phyloP scores from a whole-genome alignment of 2,329 filamentous ascomycete genomes.

The Arthrobotrys conoides region DNA sequence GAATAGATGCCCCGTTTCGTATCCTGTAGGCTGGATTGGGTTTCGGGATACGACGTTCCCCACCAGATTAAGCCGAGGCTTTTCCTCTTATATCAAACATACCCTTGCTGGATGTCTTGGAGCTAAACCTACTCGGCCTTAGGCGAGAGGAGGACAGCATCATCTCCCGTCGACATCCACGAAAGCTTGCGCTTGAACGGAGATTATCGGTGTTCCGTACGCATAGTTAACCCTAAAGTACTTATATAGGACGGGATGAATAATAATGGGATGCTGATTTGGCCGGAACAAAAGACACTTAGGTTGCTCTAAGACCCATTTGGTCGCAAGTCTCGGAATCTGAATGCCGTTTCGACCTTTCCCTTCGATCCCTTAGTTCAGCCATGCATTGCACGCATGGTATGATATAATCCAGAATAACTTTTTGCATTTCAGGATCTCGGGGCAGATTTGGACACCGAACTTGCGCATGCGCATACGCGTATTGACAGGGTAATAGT shows the following conservation, averaged over 20 bases:
- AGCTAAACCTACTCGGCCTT: neutral
- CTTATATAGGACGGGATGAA: neutral
- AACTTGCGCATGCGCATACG: conserved; percentile 29
- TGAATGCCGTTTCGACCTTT: neutral
- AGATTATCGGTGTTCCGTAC: neutral
- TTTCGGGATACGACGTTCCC: conserved; percentile 39
- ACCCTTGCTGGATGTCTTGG: neutral
- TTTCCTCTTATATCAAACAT: conserved; percentile 22
- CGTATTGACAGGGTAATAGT: neutral
- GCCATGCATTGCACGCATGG: neutral
- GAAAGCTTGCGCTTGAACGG: neutral
- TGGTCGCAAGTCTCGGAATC: conserved; percentile 7
- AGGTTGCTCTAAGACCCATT: neutral
- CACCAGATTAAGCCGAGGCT: conserved; percentile 20
- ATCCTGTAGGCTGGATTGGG: conserved; percentile 40
- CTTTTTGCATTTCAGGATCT: conserved; percentile 6
- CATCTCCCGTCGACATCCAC: conserved; percentile 6
- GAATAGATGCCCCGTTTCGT: conserved; percentile 32
- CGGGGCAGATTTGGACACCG: conserved; percentile 27
- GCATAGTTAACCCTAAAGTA: neutral
- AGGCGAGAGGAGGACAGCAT: neutral
- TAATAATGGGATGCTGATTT: conserved; percentile 6
- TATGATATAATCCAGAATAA: neutral
- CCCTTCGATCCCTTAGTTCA: neutral
- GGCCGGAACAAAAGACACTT: neutral